These are phyloP conservation scores for Colletotrichum tropicale DNA, from an alignment of 2,329 filamentous ascomycete genomes.

Conservation along the genomic window DNA sequence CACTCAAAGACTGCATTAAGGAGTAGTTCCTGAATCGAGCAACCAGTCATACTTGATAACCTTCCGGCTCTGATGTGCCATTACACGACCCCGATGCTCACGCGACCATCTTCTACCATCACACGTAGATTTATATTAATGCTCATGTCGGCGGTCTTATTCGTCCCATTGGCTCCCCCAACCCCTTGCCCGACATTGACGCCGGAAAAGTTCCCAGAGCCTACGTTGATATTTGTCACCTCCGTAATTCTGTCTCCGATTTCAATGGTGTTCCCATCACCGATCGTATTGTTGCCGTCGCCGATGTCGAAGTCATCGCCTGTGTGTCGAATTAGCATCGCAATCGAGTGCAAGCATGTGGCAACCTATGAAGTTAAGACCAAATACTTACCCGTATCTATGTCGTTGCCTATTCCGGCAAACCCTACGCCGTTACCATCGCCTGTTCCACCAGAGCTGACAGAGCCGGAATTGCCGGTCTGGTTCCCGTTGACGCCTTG, in stretches of 20 bases:
- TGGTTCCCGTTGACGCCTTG: not conserved
- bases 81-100: not conserved
- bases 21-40: not conserved
- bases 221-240: not conserved
- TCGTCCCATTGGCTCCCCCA: not conserved
- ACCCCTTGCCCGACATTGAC: not conserved
- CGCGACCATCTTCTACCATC: not conserved
- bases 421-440: not conserved
- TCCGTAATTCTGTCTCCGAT: not conserved
- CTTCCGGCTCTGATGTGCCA: not conserved
- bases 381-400: not conserved
- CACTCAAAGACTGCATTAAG: not conserved
- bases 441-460: not conserved
- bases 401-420: not conserved
- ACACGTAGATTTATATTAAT: not conserved
- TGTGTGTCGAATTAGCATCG: not conserved
- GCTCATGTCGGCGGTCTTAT: not conserved
- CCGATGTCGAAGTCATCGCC: not conserved
- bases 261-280: not conserved
- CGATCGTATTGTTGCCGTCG: not conserved
- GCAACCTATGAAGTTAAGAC: fast-evolving
- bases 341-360: not conserved
- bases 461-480: not conserved
- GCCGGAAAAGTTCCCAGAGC: not conserved
- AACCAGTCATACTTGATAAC: not conserved